A percentile compares a stretch with the other conserved stretches of the same genome.
These are phyloP conservation scores for Stevia rebaudiana DNA, from an alignment of 140 eudicot genomes.

Conservation along the genomic window DNA sequence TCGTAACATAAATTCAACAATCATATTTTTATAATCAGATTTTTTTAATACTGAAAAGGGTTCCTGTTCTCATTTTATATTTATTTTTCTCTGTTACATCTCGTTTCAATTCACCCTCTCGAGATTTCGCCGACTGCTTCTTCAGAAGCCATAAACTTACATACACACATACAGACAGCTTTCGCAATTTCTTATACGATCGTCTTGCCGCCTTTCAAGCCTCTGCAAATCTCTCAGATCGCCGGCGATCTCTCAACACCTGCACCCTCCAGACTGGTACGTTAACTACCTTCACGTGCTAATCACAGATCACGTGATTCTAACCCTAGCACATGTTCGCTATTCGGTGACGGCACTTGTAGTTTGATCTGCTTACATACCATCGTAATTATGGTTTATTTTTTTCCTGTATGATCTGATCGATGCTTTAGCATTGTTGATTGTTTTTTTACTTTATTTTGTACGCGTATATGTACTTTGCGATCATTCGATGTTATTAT, in stretches of 20 bases:
- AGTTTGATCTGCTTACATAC: constrained; percentile 21
- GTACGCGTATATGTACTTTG: neutral
- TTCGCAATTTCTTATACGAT: constrained; percentile 9
- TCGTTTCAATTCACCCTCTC: constrained; percentile 20
- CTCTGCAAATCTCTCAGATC: constrained; percentile 28
- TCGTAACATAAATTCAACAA: too few species aligned
- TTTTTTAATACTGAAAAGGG: constrained; percentile 1
- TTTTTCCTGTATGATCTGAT: constrained; percentile 23
- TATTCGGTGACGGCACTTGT: constrained; percentile 4
- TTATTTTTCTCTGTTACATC: constrained; percentile 11
- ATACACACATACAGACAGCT: constrained; percentile 2
- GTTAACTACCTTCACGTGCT: constrained; percentile 28
- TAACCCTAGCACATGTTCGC: constrained; percentile 28
- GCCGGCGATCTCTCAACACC: constrained; percentile 39
- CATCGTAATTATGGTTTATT: neutral
- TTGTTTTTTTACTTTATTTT: neutral
- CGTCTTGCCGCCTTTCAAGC: constrained; percentile 27
- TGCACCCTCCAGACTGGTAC: constrained; percentile 29
- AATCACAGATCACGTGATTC: constrained; percentile 48
- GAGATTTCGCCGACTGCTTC: constrained; percentile 34
- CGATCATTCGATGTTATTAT: constrained; percentile 1
- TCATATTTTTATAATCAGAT: neutral
- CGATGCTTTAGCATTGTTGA: constrained; percentile 16
- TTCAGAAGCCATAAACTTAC: constrained; percentile 21
- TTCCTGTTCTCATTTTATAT: constrained; percentile 17